These are phyloP conservation scores for Fusarium guadeloupense DNA, from an alignment of 2,329 filamentous ascomycete genomes.

Conservation along the genomic window DNA sequence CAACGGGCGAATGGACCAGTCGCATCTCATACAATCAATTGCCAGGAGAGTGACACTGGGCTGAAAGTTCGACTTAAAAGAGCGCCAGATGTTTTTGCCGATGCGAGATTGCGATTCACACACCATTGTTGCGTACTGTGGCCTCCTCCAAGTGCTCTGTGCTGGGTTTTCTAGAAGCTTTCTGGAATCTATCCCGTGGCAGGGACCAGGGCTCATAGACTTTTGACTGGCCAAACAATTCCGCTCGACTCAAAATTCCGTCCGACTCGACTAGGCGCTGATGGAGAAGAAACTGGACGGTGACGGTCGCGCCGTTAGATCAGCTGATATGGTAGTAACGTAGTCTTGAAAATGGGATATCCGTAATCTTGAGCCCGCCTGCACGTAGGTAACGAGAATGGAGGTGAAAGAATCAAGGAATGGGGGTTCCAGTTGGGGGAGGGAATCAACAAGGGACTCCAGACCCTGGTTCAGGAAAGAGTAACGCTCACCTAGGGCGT, in stretches of 20 bases:
- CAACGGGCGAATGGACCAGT: slow-evolving; percentile 18
- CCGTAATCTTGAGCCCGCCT: slow-evolving; percentile 8
- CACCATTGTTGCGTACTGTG: slow-evolving; percentile 6
- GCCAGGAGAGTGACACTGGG: slow-evolving; percentile 19
- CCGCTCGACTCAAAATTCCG: slow-evolving; percentile 42
- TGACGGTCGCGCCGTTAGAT: slow-evolving; percentile 13
- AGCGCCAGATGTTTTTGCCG: slow-evolving; percentile 19
- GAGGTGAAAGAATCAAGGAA: slow-evolving; percentile 9
- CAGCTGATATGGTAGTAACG: slow-evolving; percentile 17
- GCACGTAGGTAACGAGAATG: neutral
- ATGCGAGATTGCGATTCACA: slow-evolving; percentile 41
- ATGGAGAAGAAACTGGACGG: neutral
- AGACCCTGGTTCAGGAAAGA: neutral
- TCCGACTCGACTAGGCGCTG: slow-evolving; percentile 29
- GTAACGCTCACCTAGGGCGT: neutral
- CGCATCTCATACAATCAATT: slow-evolving; percentile 27
- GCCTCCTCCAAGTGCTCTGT: slow-evolving; percentile 21
- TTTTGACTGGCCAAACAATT: slow-evolving; percentile 31
- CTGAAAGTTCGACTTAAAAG: slow-evolving; percentile 13
- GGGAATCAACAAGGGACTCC: slow-evolving; percentile 3
- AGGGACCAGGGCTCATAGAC: slow-evolving; percentile 21
- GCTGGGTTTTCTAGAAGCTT: slow-evolving; percentile 44
- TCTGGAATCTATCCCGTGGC: slow-evolving; percentile 36
- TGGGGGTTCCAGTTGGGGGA: slow-evolving; percentile 18
- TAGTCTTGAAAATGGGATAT: slow-evolving; percentile 9